Conservation (phyloP, 2,329 filamentous ascomycete species). For the Cladosporium sp. region DNA sequence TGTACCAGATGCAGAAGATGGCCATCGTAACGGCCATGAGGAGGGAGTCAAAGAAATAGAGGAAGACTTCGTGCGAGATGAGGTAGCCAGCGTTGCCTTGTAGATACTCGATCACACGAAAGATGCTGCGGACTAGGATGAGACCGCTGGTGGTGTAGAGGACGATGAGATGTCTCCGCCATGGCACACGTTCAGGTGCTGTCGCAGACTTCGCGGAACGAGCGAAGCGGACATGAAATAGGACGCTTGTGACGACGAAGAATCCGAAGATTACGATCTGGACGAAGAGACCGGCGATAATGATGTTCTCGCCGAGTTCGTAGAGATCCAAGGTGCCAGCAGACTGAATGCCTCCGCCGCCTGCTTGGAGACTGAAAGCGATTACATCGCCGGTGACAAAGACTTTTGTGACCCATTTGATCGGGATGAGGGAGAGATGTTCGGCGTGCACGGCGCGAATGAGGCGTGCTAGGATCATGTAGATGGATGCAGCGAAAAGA, state of each 20-base stretch:
- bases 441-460: slow-evolving; percentile 40
- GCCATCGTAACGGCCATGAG: slow-evolving; percentile 34
- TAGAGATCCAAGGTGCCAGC: slow-evolving; percentile 24
- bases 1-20: slow-evolving; percentile 15
- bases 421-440: slow-evolving; percentile 39
- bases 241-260: slow-evolving; percentile 46
- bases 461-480: slow-evolving; percentile 47
- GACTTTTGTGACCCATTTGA: slow-evolving; percentile 47
- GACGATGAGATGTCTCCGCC: slow-evolving; percentile 32
- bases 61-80: slow-evolving; percentile 37
- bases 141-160: slow-evolving; percentile 37
- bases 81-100: slow-evolving; percentile 40
- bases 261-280: slow-evolving; percentile 56
- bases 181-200: slow-evolving; percentile 22
- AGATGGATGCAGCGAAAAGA: slow-evolving; percentile 47
- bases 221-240: slow-evolving; percentile 47
- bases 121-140: slow-evolving; percentile 44
- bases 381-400: slow-evolving; percentile 53
- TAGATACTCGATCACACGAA: slow-evolving; percentile 46
- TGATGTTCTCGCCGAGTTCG: slow-evolving; percentile 46
- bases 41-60: slow-evolving; percentile 43
- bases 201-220: neutral
- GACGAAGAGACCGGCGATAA: slow-evolving; percentile 53
- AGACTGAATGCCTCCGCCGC: slow-evolving; percentile 39
- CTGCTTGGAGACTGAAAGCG: slow-evolving; percentile 49